Evolutionary conservation across 75 land plant genomes (phyloP).

Genomic region (Cunninghamia lanceolata): DNA sequence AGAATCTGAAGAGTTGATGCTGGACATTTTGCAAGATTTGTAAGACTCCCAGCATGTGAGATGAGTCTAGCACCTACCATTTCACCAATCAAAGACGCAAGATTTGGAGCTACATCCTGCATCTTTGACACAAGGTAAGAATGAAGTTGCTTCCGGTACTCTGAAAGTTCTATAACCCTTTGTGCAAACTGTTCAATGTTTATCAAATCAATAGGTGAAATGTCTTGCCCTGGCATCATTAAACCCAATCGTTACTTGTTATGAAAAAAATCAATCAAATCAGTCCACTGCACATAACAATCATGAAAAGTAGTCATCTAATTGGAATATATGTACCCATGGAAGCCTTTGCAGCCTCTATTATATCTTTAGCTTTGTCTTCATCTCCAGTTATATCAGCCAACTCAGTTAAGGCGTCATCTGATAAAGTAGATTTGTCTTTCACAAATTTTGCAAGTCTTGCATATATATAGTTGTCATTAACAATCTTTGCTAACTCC

Average conservation of each 20-base stretch:
- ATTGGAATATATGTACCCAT: constrained; percentile 62
- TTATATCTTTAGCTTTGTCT: constrained; percentile 88
- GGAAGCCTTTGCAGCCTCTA: constrained; percentile 93
- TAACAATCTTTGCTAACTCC: constrained; percentile 88
- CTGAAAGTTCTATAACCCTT: constrained; percentile 80
- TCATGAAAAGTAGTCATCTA: background rate
- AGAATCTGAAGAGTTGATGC: constrained; percentile 97
- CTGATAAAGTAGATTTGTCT: constrained; percentile 71
- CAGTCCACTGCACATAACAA: background rate
- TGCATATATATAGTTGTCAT: constrained; percentile 93
- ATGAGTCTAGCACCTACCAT: constrained; percentile 98
- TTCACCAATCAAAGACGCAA: constrained; percentile 93
- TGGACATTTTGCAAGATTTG: constrained; percentile 96
- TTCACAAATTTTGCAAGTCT: constrained; percentile 70
- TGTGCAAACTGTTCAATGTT: constrained; percentile 88
- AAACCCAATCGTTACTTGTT: background rate
- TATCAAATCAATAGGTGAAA: constrained; percentile 79
- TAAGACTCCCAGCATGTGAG: constrained; percentile 99
- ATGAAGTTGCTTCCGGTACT: constrained; percentile 83
- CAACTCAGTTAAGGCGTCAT: constrained; percentile 58
- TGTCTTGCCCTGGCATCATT: constrained; percentile 78
- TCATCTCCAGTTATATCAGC: constrained; percentile 91
- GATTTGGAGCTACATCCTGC: constrained; percentile 95
- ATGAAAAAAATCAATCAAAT: background rate
- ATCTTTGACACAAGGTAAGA: constrained; percentile 87